Base-by-base conservation (phyloP, 2,329 filamentous ascomycete species). In the Coniochaeta prunicola region DNA sequence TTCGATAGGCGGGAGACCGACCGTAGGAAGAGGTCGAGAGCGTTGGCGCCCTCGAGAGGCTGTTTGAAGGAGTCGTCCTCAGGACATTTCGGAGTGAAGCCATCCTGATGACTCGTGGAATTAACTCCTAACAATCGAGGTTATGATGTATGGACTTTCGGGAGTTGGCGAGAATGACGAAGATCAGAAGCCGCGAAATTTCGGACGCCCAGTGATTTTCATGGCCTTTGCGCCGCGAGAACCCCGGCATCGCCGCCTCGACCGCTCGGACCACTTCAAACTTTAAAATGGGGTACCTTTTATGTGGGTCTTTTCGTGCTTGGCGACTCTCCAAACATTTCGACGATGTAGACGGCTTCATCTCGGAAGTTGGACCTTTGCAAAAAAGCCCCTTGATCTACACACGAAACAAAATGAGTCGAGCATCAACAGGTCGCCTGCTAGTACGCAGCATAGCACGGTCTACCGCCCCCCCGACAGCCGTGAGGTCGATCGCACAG, bases 1-100 rank as follows among this genome's bases (percentile, higher is more conserved):
- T 75, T 67, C 75, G 71, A 64, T 77, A 79, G 24, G 78, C 76
- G 59, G 78, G 77, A 57, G 76, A 75, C 72, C 75, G 77, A 69
- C 75, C 71, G 63, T 73, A 67, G 58, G 74, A 71, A 61, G 68
- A 64, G 54, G 70, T 67, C 57, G 67, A 66, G 61, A 74, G 72
- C 59, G 73, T 68, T 63, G 76, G 73, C 57, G 73, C 73, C 69
- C 77, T 71, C 19, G 73, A 69, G 48, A 80, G 68, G 64, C 72
- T 72, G 64, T 70, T 70, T 62, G 77, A 71, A 64, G 77, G 70
- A 63, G 72, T 71, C 68, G 75, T 73, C 74, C 77, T 74, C 68
- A 75, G 65, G 59, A 68, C 63, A 60, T 71, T 68, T 59, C 74
- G 70, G 59, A 80, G 30, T 34, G 53, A 66, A 60, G 76, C 74